Conservation (phyloP, 1,284 basidiomycete genomes). For the Boletus semigastroideus region DNA sequence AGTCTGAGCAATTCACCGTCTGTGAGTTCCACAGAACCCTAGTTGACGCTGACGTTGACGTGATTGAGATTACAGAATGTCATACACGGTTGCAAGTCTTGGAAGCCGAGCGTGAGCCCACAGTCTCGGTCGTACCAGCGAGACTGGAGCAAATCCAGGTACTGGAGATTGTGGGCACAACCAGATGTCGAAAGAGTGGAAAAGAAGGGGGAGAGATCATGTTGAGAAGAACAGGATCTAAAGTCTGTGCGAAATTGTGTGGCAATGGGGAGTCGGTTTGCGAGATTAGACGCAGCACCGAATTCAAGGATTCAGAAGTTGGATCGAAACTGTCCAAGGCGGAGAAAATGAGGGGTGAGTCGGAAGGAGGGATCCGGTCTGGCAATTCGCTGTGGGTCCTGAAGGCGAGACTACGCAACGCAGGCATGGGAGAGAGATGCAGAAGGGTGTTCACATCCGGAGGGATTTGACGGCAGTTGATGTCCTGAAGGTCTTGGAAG, state of each 20-base stretch:
- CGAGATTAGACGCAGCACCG: neutral
- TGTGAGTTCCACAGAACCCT: neutral
- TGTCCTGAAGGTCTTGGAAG: no score
- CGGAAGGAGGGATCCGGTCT: neutral
- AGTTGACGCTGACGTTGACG: neutral
- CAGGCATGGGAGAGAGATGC: constrained; percentile 2
- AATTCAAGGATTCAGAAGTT: neutral
- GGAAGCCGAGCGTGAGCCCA: neutral
- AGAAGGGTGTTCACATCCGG: neutral
- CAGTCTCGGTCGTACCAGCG: neutral
- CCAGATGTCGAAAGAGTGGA: neutral
- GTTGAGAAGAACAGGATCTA: neutral
- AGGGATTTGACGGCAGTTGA: no score
- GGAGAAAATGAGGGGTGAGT: neutral
- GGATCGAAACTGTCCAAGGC: neutral
- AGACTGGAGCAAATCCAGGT: neutral
- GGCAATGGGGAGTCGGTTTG: neutral
- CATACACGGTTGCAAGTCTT: neutral
- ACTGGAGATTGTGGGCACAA: neutral
- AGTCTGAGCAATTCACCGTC: neutral
- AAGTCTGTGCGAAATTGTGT: neutral
- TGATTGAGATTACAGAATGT: neutral
- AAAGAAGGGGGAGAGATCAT: neutral
- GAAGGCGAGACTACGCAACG: no score
- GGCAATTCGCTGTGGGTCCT: no score